Conservation (phyloP, 1,139 yeast genomes). For the Blastobotrys raffinosifermentans region DNA sequence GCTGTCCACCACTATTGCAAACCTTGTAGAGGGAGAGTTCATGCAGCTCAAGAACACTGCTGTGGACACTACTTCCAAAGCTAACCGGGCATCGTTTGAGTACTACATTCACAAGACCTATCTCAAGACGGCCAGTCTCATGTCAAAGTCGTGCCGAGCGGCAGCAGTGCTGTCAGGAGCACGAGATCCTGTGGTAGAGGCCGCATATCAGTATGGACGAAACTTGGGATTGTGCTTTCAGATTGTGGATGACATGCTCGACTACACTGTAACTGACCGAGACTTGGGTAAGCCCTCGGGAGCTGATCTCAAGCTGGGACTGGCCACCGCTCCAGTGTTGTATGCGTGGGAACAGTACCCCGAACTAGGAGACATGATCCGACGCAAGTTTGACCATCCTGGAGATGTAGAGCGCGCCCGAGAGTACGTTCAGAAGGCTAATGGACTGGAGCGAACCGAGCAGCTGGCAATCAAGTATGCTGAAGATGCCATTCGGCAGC, state of each 20-base stretch:
- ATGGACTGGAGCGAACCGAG: constrained; percentile 74
- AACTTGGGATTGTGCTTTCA: constrained; percentile 94
- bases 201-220: constrained; percentile 86
- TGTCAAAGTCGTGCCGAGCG: constrained; percentile 92
- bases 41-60: constrained; percentile 96
- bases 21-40: constrained; percentile 95
- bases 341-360: constrained; percentile 92
- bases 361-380: constrained; percentile 74
- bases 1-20: constrained; percentile 92
- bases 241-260: constrained; percentile 92
- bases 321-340: constrained; percentile 95
- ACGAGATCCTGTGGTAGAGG: constrained; percentile 63
- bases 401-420: constrained; percentile 85
- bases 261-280: constrained; percentile 77
- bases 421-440: constrained; percentile 58
- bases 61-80: constrained; percentile 52
- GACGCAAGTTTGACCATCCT: constrained; percentile 68
- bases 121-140: constrained; percentile 87
- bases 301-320: constrained; percentile 87
- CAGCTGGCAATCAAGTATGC: constrained; percentile 75
- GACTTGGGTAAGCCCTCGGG: constrained; percentile 92
- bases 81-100: constrained; percentile 85
- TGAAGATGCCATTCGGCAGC: constrained; percentile 62
- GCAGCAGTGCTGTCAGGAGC: constrained; percentile 93
- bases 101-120: constrained; percentile 93